Percentiles rank a stretch among this genome's conserved stretches.
Conservation (phyloP, 305 asterid species). For the Fraxinus velutina region DNA sequence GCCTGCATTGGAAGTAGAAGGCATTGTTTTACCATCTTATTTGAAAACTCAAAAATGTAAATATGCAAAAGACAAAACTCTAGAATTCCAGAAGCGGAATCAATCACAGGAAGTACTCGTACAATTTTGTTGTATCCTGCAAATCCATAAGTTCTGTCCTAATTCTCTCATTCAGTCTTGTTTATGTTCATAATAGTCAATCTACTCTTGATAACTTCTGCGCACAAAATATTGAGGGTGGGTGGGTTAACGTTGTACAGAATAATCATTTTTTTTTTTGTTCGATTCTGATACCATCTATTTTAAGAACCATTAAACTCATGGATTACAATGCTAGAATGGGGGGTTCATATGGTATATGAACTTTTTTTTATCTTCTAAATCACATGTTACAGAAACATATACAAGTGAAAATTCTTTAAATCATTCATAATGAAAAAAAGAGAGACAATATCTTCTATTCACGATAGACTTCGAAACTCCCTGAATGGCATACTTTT, state of each 20-base stretch:
- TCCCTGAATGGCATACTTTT: not conserved
- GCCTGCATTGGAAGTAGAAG: not conserved
- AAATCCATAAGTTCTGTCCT: not conserved
- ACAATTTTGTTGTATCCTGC: not conserved
- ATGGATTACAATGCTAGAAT: not conserved
- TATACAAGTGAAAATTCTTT: not conserved
- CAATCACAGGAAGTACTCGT: not conserved
- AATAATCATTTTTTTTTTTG: not conserved
- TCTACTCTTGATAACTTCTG: not conserved
- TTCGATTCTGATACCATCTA: not conserved
- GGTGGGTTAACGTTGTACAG: not conserved
- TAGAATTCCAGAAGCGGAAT: not conserved
- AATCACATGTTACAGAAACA: not conserved
- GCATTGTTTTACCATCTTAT: not conserved
- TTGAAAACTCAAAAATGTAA: not conserved
- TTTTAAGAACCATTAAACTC: not conserved
- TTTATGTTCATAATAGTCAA: not conserved
- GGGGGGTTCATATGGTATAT: not conserved
- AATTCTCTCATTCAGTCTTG: not conserved
- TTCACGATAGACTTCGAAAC: not conserved
- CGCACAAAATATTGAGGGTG: not conserved
- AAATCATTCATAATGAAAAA: not conserved
- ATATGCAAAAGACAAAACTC: not conserved
- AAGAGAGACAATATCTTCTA: not conserved
- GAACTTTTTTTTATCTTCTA: not conserved